Conservation (phyloP, 208 protist species). For the Trypanosoma mega region DNA sequence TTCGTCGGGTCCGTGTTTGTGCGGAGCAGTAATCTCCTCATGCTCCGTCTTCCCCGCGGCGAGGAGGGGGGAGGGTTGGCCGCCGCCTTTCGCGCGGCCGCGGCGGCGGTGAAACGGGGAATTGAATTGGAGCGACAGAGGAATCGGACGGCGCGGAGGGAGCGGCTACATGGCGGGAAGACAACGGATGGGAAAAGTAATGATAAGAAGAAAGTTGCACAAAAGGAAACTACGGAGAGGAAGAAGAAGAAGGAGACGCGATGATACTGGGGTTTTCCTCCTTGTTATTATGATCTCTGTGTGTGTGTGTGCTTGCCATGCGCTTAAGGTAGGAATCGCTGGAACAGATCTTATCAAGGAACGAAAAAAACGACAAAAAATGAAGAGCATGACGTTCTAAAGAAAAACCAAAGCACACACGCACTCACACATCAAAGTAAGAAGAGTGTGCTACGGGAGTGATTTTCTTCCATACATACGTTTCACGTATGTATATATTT, state of each 20-base stretch:
- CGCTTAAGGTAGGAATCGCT: too few species aligned
- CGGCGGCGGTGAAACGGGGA: constrained; percentile 41
- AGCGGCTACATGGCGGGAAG: constrained; percentile 30
- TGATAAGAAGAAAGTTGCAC: background rate
- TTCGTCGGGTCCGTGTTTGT: constrained; percentile 70
- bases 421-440: too few species aligned
- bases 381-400: too few species aligned
- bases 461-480: too few species aligned
- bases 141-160: constrained; percentile 52
- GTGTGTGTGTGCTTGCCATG: background rate
- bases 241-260: background rate
- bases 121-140: constrained; percentile 52
- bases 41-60: constrained; percentile 55
- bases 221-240: constrained; percentile 1
- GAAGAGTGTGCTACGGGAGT: too few species aligned
- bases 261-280: too few species aligned
- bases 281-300: background rate
- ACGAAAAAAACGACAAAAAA: background rate
- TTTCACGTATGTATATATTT: too few species aligned
- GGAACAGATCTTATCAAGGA: too few species aligned
- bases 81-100: constrained; percentile 40
- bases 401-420: too few species aligned
- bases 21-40: constrained; percentile 71
- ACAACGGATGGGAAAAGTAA: background rate
- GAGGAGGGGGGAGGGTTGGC: constrained; percentile 11